Evolutionary conservation across 2,329 filamentous ascomycete species (phyloP).

Genomic region (Penicillium sp.): DNA sequence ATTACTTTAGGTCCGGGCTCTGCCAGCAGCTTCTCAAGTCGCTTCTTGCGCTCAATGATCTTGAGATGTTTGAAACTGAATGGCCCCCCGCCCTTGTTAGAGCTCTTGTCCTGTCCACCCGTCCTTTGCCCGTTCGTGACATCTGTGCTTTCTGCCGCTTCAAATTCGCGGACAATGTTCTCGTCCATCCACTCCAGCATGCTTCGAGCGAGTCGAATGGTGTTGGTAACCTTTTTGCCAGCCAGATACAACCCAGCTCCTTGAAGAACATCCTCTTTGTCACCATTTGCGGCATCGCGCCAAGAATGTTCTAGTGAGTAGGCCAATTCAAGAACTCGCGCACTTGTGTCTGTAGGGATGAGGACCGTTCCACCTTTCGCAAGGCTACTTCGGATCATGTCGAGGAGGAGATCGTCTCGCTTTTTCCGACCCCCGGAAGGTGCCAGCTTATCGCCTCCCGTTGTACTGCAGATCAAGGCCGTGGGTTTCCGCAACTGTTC

Average conservation of each 20-base stretch:
- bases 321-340: constrained; percentile 86
- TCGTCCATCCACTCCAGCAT: constrained; percentile 99
- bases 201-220: constrained; percentile 85
- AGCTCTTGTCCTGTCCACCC: constrained; percentile 40
- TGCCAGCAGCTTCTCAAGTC: constrained; percentile 69
- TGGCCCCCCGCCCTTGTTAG: constrained; percentile 59
- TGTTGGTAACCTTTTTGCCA: constrained; percentile 80
- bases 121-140: constrained; percentile 38
- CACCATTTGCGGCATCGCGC: constrained; percentile 63
- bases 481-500: constrained; percentile 92
- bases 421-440: constrained; percentile 71
- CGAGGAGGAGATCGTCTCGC: constrained; percentile 80
- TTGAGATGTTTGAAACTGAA: constrained; percentile 89
- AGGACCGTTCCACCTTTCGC: constrained; percentile 83
- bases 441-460: constrained; percentile 71
- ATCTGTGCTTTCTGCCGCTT: constrained; percentile 56
- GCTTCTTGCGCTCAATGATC: constrained; percentile 76
- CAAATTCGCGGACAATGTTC: constrained; percentile 87
- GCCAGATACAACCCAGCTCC: constrained; percentile 71
- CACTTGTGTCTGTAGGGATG: constrained; percentile 92
- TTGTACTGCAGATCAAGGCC: constrained; percentile 86
- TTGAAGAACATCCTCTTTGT: constrained; percentile 53
- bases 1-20: constrained; percentile 66
- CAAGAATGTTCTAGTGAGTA: constrained; percentile 92
- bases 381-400: constrained; percentile 76